phyloP scores from a whole-genome alignment of 2,329 filamentous ascomycete species.

The Colletotrichum tropicale region DNA sequence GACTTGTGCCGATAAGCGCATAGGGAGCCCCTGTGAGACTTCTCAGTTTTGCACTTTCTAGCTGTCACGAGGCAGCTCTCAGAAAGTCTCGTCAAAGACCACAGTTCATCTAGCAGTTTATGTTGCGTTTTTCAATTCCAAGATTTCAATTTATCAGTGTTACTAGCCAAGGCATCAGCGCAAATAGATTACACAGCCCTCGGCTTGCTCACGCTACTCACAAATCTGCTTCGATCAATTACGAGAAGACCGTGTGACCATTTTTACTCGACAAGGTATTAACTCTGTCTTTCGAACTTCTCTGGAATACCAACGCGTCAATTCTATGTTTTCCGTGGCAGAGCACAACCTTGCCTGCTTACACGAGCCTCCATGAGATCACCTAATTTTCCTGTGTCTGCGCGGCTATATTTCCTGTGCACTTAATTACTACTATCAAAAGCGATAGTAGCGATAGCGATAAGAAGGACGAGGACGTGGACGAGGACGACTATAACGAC shows the following conservation, averaged over 20 bases:
- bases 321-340: neutral
- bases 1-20: neutral
- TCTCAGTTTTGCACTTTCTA: neutral
- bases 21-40: neutral
- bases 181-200: neutral
- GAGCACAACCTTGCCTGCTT: neutral
- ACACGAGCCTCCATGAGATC: too few species aligned
- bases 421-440: too few species aligned
- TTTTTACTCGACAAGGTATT: neutral
- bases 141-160: neutral
- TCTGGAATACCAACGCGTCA: neutral
- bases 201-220: neutral
- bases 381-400: too few species aligned
- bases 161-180: neutral
- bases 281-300: neutral
- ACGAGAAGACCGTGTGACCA: neutral
- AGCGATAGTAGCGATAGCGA: too few species aligned
- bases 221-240: neutral
- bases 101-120: neutral
- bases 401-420: too few species aligned
- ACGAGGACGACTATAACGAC: too few species aligned
- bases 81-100: neutral
- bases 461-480: too few species aligned
- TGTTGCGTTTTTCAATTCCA: neutral
- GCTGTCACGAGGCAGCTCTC: neutral